Conservation (phyloP, 352 stramenopile species). For the Plasmopara halstedii region DNA sequence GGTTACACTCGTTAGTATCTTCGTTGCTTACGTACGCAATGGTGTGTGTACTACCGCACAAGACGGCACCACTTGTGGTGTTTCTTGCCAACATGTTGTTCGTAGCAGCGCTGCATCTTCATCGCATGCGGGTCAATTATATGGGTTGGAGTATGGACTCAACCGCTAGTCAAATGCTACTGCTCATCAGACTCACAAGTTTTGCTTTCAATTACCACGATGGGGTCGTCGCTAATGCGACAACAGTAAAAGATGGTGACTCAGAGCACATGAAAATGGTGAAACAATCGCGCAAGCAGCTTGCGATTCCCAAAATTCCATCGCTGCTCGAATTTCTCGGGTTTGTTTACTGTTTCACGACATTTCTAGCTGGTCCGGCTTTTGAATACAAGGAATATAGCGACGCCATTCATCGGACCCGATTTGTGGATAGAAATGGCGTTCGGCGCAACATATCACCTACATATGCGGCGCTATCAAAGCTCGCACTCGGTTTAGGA, state of each 20-base stretch:
- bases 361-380: slow-evolving; percentile 90
- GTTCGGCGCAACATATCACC: slow-evolving; percentile 28
- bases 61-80: slow-evolving; percentile 69
- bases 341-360: slow-evolving; percentile 96
- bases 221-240: slow-evolving; percentile 41
- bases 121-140: slow-evolving; percentile 95
- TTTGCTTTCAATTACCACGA: slow-evolving; percentile 97
- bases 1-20: slow-evolving; percentile 94
- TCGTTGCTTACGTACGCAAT: slow-evolving; percentile 86
- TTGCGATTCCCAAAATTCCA: slow-evolving; percentile 75
- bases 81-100: slow-evolving; percentile 92
- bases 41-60: slow-evolving; percentile 37
- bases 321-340: slow-evolving; percentile 93
- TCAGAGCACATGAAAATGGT: slow-evolving; percentile 23
- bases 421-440: slow-evolving; percentile 35
- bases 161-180: slow-evolving; percentile 86
- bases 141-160: slow-evolving; percentile 87
- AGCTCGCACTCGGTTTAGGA: slow-evolving; percentile 38
- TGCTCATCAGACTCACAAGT: slow-evolving; percentile 97
- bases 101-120: slow-evolving; percentile 89
- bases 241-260: slow-evolving; percentile 10
- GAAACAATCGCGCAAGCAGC: slow-evolving; percentile 25
- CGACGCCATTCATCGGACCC: slow-evolving; percentile 46
- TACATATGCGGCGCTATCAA: slow-evolving; percentile 30
- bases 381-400: slow-evolving; percentile 94